Conservation (phyloP, 129 eudicot species). For the Ambrosia artemisiifolia region DNA sequence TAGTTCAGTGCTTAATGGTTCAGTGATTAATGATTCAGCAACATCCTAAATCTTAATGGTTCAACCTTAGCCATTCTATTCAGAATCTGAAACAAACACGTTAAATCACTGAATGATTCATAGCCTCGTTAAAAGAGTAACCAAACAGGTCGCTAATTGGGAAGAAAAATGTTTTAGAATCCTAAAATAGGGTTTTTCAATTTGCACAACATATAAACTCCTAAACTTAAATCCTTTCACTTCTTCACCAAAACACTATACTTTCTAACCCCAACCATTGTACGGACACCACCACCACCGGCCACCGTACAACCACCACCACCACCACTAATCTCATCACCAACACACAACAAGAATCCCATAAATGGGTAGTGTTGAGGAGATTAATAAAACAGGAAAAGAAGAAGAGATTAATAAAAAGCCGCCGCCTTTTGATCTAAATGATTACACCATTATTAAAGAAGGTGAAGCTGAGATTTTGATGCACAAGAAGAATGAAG, state of each 20-base stretch:
- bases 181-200: slow-evolving; percentile 24
- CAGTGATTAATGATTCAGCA: no score
- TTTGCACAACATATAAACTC: slow-evolving; percentile 24
- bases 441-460: slow-evolving; percentile 66
- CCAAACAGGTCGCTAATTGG: no score
- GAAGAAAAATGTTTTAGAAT: neutral
- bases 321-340: neutral
- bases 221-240: slow-evolving; percentile 9
- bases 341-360: neutral
- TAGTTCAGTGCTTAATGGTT: no score
- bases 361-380: slow-evolving; percentile 40
- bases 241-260: slow-evolving; percentile 3
- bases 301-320: slow-evolving; percentile 10
- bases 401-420: slow-evolving; percentile 10
- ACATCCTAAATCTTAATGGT: no score
- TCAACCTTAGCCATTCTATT: no score
- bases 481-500: slow-evolving; percentile 83
- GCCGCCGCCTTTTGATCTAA: slow-evolving; percentile 41
- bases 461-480: slow-evolving; percentile 99
- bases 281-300: neutral
- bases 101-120: no score
- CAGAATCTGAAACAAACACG: no score
- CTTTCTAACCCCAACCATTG: slow-evolving; percentile 1
- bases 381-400: slow-evolving; percentile 32
- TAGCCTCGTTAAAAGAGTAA: no score